Conservation (phyloP, 2,329 filamentous ascomycete species). For the Simplicillium sp. region DNA sequence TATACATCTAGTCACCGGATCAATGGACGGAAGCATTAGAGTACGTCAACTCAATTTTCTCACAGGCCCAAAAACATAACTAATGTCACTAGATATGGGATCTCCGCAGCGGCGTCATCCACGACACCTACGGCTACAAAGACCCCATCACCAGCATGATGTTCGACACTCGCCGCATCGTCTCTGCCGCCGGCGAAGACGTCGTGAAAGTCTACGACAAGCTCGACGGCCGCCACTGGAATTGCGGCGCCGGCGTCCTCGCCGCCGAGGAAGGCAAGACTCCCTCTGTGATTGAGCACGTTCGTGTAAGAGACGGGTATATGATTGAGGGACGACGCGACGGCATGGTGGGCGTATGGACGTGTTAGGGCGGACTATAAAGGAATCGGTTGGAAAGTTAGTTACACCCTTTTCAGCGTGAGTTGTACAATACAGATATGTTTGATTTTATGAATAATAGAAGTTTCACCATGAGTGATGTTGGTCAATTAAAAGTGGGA, state of each 20-base stretch:
- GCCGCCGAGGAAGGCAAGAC: constrained; percentile 57
- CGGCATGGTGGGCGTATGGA: constrained; percentile 86
- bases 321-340: constrained; percentile 82
- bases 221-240: constrained; percentile 90
- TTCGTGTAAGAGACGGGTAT: constrained; percentile 89
- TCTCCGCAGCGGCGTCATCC: constrained; percentile 88
- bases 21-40: constrained; percentile 83
- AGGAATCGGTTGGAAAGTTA: too few species aligned
- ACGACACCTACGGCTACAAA: constrained; percentile 94
- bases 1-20: constrained; percentile 87
- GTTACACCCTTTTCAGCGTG: too few species aligned
- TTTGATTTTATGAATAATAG: too few species aligned
- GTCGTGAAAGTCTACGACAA: constrained; percentile 99
- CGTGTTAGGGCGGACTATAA: too few species aligned
- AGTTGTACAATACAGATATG: too few species aligned
- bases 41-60: constrained; percentile 45
- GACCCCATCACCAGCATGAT: constrained; percentile 90
- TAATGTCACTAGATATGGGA: constrained; percentile 78
- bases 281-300: constrained; percentile 67
- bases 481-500: too few species aligned
- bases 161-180: constrained; percentile 87
- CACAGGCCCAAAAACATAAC: constrained; percentile 9
- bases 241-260: constrained; percentile 76
- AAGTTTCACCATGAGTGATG: too few species aligned
- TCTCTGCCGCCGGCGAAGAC: constrained; percentile 80